phyloP scores from a whole-genome alignment of 345 rosid genomes.

The Gynandropsis gynandra region DNA sequence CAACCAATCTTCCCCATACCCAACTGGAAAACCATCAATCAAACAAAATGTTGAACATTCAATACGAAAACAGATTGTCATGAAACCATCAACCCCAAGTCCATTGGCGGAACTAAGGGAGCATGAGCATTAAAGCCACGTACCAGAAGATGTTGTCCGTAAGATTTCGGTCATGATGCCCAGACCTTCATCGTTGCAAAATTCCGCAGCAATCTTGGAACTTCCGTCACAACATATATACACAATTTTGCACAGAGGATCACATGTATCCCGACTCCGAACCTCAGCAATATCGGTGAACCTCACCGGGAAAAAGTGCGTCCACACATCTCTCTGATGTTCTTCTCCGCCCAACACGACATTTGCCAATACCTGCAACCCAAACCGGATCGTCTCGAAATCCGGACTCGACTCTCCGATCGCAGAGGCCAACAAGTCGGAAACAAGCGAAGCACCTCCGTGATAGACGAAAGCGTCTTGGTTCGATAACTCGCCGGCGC shows the following conservation, averaged over 20 bases:
- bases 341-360: slow-evolving; percentile 54
- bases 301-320: slow-evolving; percentile 38
- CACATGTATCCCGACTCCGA: slow-evolving; percentile 42
- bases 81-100: background rate
- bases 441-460: slow-evolving; percentile 39
- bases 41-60: background rate
- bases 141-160: slow-evolving; percentile 50
- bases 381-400: slow-evolving; percentile 36
- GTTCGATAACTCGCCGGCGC: slow-evolving; percentile 58
- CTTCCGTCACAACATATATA: slow-evolving; percentile 57
- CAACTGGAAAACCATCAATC: slow-evolving; percentile 37
- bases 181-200: slow-evolving; percentile 46
- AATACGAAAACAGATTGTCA: background rate
- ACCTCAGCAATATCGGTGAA: slow-evolving; percentile 40
- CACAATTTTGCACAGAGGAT: slow-evolving; percentile 70
- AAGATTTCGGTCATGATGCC: slow-evolving; percentile 36
- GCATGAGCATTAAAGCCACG: background rate
- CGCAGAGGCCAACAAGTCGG: slow-evolving; percentile 23
- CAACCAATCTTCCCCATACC: slow-evolving; percentile 66
- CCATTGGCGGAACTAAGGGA: background rate
- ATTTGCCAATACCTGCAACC: slow-evolving; percentile 64
- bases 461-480: slow-evolving; percentile 45
- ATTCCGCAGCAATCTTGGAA: slow-evolving; percentile 28
- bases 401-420: slow-evolving; percentile 26
- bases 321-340: slow-evolving; percentile 58